Percentiles rank a stretch among this genome's conserved stretches.
Evolutionary conservation across 2,329 filamentous ascomycete genomes (phyloP).

Genomic region (Phialophora chinensis): DNA sequence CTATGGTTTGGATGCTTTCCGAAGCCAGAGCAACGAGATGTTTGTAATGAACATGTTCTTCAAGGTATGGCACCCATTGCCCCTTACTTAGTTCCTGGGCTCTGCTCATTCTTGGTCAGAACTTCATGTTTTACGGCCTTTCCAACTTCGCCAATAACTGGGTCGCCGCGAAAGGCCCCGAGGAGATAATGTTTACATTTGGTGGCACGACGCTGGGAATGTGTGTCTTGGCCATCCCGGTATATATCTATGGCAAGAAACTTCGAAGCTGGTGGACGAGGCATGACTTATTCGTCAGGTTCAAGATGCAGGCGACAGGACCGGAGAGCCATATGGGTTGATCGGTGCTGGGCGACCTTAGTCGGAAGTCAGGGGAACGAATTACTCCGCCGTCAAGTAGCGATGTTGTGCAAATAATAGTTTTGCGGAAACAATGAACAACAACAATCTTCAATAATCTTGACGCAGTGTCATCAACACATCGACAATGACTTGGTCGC

Average conservation of each 20-base stretch:
- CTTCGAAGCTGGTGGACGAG: conserved; percentile 35
- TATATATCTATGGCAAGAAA: conserved; percentile 41
- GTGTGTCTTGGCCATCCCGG: conserved; percentile 38
- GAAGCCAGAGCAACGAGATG: conserved; percentile 41
- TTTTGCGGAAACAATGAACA: neutral
- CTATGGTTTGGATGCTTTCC: conserved; percentile 42
- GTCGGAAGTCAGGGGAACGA: neutral
- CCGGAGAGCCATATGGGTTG: conserved; percentile 32
- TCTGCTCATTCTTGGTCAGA: conserved; percentile 28
- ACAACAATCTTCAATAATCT: neutral
- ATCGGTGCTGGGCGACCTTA: neutral
- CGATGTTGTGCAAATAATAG: neutral
- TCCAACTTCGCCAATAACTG: conserved; percentile 42
- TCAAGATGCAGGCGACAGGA: conserved; percentile 33
- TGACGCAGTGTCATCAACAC: neutral
- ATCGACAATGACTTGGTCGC: neutral
- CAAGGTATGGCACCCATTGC: conserved; percentile 29
- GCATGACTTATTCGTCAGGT: conserved; percentile 32
- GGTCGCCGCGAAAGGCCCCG: conserved; percentile 39
- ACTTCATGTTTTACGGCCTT: conserved; percentile 43
- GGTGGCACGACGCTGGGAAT: conserved; percentile 41
- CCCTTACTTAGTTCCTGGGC: neutral
- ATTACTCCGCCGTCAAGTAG: neutral
- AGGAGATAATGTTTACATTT: conserved; percentile 42
- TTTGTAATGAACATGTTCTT: conserved; percentile 44